Evolutionary conservation across 148 eudicot species (phyloP).

Genomic region (Fallopia convolvulus): DNA sequence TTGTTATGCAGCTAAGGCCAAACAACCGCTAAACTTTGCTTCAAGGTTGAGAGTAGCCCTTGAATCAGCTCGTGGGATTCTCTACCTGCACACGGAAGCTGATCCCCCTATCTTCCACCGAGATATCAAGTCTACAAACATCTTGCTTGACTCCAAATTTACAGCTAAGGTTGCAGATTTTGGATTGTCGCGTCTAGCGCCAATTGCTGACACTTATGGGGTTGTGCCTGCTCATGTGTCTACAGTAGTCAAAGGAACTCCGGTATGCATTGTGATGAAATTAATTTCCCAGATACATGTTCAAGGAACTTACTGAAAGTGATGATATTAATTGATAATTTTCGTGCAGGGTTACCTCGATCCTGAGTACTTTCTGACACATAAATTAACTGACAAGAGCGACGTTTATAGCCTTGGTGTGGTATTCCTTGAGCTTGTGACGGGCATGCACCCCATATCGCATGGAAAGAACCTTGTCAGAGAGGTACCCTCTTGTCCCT

Average conservation of each 20-base stretch:
- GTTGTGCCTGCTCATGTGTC: slow-evolving; percentile 49
- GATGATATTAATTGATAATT: not conserved
- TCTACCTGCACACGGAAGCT: slow-evolving; percentile 88
- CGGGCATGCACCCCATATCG: slow-evolving; percentile 66
- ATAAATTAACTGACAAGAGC: slow-evolving; percentile 72
- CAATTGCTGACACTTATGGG: slow-evolving; percentile 59
- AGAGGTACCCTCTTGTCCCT: slow-evolving; percentile 35
- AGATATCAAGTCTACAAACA: slow-evolving; percentile 86
- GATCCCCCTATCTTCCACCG: slow-evolving; percentile 90
- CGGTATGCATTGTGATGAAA: slow-evolving; percentile 33
- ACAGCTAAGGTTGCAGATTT: slow-evolving; percentile 92
- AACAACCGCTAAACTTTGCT: slow-evolving; percentile 45
- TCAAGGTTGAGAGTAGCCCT: slow-evolving; percentile 64
- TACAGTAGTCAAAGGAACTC: slow-evolving; percentile 89
- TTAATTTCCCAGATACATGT: no score
- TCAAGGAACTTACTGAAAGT: no score
- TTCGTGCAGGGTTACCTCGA: slow-evolving; percentile 75
- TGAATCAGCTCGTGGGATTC: slow-evolving; percentile 76
- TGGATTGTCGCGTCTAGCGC: slow-evolving; percentile 86
- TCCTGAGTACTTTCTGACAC: slow-evolving; percentile 81
- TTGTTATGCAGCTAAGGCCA: slow-evolving; percentile 36
- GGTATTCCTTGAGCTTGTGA: slow-evolving; percentile 74
- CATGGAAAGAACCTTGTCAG: slow-evolving; percentile 80
- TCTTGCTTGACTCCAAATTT: slow-evolving; percentile 55
- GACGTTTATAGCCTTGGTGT: slow-evolving; percentile 87